phyloP scores from a whole-genome alignment of 768 basidiomycete genomes.

The Leccinum boreale region DNA sequence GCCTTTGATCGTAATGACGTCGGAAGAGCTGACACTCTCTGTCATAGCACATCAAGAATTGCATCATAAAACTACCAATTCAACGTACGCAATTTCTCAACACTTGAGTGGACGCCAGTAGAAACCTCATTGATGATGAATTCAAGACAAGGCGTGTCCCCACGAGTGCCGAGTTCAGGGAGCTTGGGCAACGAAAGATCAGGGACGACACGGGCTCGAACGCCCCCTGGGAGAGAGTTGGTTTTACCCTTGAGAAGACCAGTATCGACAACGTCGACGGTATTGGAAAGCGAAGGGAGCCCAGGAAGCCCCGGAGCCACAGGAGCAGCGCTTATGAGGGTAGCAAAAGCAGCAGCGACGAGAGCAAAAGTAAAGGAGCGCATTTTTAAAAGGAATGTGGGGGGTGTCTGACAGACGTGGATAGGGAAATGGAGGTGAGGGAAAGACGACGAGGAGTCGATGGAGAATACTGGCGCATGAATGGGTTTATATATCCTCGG shows the following conservation, averaged over 20 bases:
- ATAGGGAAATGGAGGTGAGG: neutral
- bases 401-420: conserved; percentile 11
- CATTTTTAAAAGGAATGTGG: conserved; percentile 37
- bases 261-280: neutral
- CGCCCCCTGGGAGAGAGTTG: neutral
- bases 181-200: neutral
- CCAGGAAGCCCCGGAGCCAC: neutral
- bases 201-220: neutral
- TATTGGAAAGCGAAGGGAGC: neutral
- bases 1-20: conserved; percentile 18
- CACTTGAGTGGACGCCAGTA: conserved; percentile 13
- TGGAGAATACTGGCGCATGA: neutral
- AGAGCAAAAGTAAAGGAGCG: conserved; percentile 31
- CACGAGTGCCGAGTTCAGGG: neutral
- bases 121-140: conserved; percentile 24
- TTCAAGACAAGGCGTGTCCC: conserved; percentile 17
- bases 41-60: neutral
- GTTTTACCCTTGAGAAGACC: neutral
- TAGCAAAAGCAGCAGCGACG: conserved; percentile 28
- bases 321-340: conserved; percentile 26
- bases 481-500: neutral
- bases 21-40: conserved; percentile 25
- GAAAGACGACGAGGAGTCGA: conserved; percentile 21
- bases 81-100: conserved; percentile 28
- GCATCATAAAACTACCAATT: neutral